Evolutionary conservation across 2,329 filamentous ascomycete genomes (phyloP), one percentile per base, ranked within the genome.

Genomic region (Salinomyces thailandicus): DNA sequence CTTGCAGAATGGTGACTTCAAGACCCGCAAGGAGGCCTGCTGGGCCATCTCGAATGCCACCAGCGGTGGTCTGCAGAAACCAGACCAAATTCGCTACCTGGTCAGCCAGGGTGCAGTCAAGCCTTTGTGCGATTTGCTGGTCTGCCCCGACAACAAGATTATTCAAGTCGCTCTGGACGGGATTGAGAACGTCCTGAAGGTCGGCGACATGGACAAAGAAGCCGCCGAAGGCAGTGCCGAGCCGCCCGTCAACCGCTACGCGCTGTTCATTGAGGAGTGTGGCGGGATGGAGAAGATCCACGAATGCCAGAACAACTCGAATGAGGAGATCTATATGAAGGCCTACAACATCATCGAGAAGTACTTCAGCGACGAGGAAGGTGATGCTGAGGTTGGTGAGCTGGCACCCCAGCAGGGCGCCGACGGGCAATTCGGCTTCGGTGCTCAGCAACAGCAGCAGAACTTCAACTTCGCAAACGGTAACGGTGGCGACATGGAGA

Each of bases 321-420:
- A 98, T 67, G 91, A 98, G 68, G 91, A 98, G 68, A 98, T 98
- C 53, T 98, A 98, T 74, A 96, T 98, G 89, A 98, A 98, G 78
- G 91, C 91, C 0, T 98, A 96, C 75, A 96, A 93, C 75, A 98
- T 98, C 66, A 98, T 98, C 51, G 91, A 98, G 74, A 95, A 95
- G 72, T 98, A 98, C 75, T 98, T 98, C 71, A 95, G 87, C 0
- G 91, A 98, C 56, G 91, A 98, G 51, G 91, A 96, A 38, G 91
- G 93, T 59, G 75, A 73, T 45, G 76, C 66, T 31, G 86, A 87
- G 53, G 86, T 86, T 50, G 84, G 86, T 44, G 85, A 93, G 54
- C 75, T 85, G 62, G 81, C 75, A 43, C 76, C 83, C 43, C 73
- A 77, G 53, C 72, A 77, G 50, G 76, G 73, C 47, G 81, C 85